Evolutionary conservation across 2,329 filamentous ascomycete species (phyloP), one percentile per base, ranked within the genome.

Genomic region (Alternaria novae-zelandiae): DNA sequence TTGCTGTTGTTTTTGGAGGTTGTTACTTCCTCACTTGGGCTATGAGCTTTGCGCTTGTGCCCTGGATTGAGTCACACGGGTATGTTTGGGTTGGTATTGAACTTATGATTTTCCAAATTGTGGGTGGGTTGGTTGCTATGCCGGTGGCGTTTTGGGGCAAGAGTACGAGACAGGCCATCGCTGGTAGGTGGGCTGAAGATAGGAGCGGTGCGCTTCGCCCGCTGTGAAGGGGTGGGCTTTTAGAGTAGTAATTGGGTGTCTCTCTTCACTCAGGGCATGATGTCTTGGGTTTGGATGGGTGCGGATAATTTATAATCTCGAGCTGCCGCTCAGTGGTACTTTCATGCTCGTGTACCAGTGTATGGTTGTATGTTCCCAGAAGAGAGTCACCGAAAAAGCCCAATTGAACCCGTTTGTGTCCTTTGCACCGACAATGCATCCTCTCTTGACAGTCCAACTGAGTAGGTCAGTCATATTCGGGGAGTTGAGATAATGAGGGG

Each of bases 51-150:
- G 66, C 59, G 2, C 61, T 75, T 2, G 59, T 64, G 1, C 72
- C 71, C 2, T 78, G 74, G 74, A 70, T 76, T 11, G 45, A 46
- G 0, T 58, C 68, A 6, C 73, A 78, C 21, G 74, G 73, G 0
- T 74, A 67, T 53, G 59, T 74, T 70, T 30, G 75, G 58, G 63
- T 78, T 47, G 67, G 78, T 50, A 63, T 81, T 67, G 54, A 83
- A 66, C 61, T 81, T 70, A 54, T 77, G 72, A 47, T 77, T 45
- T 59, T 82, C 66, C 64, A 83, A 65, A 58, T 82, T 17, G 47
- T 70, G 1, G 54, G 65, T 12, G 75, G 75, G 4, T 28, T 76
- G 6, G 61, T 77, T 4, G 67, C 68, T 5, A 28, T 76, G 30
- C 75, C 74, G 1, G 65, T 76, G n/a, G 74, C 72, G 1, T 77